A percentile compares a stretch with the other conserved stretches of the same genome.
Conservation (phyloP, 2,329 filamentous ascomycete genomes). For the Teratosphaeria destructans region DNA sequence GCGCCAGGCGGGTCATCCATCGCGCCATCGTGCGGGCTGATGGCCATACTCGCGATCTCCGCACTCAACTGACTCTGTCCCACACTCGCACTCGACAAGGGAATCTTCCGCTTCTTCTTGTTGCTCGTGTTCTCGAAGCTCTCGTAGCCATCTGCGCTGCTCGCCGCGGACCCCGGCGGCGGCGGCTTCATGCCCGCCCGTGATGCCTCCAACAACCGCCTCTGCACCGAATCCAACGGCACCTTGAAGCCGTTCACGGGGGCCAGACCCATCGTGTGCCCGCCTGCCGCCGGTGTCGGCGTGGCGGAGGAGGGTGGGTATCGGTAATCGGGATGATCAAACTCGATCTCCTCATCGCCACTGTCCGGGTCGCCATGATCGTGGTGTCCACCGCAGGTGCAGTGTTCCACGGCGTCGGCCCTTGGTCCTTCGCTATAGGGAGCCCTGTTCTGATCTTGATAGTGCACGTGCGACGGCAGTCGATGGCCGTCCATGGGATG, state of each 20-base stretch:
- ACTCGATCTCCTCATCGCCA: conserved; percentile 48
- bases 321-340: conserved; percentile 29
- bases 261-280: neutral
- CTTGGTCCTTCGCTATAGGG: conserved; percentile 19
- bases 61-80: conserved; percentile 50
- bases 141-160: conserved; percentile 80
- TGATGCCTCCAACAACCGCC: conserved; percentile 26
- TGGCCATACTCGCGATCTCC: conserved; percentile 55
- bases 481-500: neutral
- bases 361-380: conserved; percentile 38
- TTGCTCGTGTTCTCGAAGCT: conserved; percentile 98
- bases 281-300: neutral
- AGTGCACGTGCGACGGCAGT: neutral
- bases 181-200: conserved; percentile 8
- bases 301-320: conserved; percentile 29
- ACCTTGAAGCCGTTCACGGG: conserved; percentile 3
- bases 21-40: conserved; percentile 31
- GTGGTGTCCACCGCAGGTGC: conserved; percentile 33
- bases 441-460: neutral
- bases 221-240: conserved; percentile 23
- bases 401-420: conserved; percentile 29
- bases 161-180: conserved; percentile 47
- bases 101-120: conserved; percentile 98
- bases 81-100: conserved; percentile 64
- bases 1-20: conserved; percentile 34